A percentile compares a stretch with the other conserved stretches of the same genome.
Evolutionary conservation across 2,329 filamentous ascomycete genomes (phyloP).

Genomic region (Fonsecaea nubica): DNA sequence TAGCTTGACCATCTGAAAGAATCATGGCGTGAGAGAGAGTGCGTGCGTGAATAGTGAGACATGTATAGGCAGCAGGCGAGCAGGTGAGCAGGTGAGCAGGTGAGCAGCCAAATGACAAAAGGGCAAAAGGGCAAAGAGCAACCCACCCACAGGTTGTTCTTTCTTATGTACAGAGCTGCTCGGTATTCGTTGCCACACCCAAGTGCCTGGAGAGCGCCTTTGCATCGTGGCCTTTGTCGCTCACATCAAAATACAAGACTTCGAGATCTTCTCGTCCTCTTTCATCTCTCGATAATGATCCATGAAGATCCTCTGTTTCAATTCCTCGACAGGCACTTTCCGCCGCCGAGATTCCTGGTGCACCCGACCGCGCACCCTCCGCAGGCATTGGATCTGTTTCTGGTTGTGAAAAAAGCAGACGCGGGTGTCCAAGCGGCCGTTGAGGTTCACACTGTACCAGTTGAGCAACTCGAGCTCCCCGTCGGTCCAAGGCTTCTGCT

Average conservation of each 20-base stretch:
- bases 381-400: constrained; percentile 20
- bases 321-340: constrained; percentile 13
- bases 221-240: background rate
- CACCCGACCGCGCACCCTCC: constrained; percentile 7
- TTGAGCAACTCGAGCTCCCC: constrained; percentile 19
- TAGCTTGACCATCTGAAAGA: too few relatives aligned
- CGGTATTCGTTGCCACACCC: too few relatives aligned
- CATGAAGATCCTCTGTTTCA: constrained; percentile 17
- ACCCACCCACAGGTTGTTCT: too few relatives aligned
- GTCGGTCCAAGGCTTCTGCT: constrained; percentile 19
- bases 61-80: too few relatives aligned
- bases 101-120: too few relatives aligned
- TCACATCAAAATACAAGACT: constrained; percentile 23
- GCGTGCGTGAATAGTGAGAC: too few relatives aligned
- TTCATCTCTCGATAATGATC: constrained; percentile 22
- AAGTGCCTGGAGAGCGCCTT: too few relatives aligned
- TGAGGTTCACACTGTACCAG: constrained; percentile 22
- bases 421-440: constrained; percentile 19
- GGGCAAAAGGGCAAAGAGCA: too few relatives aligned
- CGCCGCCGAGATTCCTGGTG: constrained; percentile 7
- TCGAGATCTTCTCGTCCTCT: constrained; percentile 11
- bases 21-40: too few relatives aligned
- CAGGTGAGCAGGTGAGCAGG: too few relatives aligned
- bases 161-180: too few relatives aligned
- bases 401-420: constrained; percentile 23